Evolutionary conservation across 2,329 filamentous ascomycete genomes (phyloP).

Genomic region (Dendryphion nanum): DNA sequence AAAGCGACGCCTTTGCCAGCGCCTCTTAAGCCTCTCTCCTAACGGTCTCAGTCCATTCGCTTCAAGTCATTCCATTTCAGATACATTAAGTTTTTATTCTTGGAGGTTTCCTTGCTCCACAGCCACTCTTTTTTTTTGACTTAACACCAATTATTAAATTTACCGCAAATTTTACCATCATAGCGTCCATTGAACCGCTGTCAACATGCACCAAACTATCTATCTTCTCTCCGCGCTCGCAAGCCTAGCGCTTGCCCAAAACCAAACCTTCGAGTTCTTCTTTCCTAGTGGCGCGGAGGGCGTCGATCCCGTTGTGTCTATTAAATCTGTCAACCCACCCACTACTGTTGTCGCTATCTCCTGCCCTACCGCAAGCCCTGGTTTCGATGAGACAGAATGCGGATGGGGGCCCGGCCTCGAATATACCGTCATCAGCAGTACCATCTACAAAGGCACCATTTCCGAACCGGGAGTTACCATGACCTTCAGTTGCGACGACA

Average conservation of each 20-base stretch:
- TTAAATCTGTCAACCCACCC: conserved; percentile 6
- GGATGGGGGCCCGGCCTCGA: conserved; percentile 22
- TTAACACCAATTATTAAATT: too few relatives aligned
- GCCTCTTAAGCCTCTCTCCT: too few relatives aligned
- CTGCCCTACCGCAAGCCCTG: conserved; percentile 6
- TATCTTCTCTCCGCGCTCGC: conserved; percentile 3
- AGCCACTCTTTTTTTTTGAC: too few relatives aligned
- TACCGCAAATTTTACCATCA: too few relatives aligned
- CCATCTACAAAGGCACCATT: conserved; percentile 21
- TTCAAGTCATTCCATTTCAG: too few relatives aligned
- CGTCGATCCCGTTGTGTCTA: conserved; percentile 4
- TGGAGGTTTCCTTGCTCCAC: too few relatives aligned
- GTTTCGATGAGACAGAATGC: conserved; percentile 14
- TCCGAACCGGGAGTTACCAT: conserved; percentile 13
- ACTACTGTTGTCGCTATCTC: conserved; percentile 6
- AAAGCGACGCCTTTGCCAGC: too few relatives aligned
- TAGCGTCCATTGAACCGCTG: neutral
- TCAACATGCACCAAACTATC: conserved; percentile 7
- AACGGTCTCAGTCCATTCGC: too few relatives aligned
- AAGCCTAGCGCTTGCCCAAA: conserved; percentile 4
- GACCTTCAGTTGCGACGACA: conserved; percentile 25
- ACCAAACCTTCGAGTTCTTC: conserved; percentile 8
- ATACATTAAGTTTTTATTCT: too few relatives aligned
- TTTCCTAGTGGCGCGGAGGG: conserved; percentile 7
- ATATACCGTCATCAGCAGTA: conserved; percentile 18